Evolutionary conservation across 345 rosid genomes (phyloP).

Genomic region (Salix exigua): DNA sequence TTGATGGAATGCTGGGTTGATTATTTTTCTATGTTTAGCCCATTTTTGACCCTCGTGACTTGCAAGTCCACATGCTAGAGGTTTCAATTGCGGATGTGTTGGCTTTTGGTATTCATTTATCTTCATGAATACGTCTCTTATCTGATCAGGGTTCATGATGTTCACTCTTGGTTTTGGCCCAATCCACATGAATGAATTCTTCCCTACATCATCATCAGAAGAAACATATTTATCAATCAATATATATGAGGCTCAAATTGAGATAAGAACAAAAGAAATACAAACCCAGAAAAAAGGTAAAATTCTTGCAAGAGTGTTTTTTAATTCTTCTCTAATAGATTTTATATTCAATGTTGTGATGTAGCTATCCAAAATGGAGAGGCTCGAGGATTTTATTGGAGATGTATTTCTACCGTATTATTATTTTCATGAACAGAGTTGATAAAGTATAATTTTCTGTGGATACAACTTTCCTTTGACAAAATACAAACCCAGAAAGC

Average conservation of each 20-base stretch:
- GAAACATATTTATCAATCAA: not conserved
- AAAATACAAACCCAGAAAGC: too few species aligned
- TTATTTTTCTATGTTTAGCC: conserved; percentile 44
- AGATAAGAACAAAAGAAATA: too few species aligned
- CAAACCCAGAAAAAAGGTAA: not conserved
- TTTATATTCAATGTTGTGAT: too few species aligned
- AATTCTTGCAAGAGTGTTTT: too few species aligned
- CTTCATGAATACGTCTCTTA: conserved; percentile 33
- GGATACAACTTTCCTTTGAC: too few species aligned
- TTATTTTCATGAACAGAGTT: too few species aligned
- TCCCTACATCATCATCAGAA: conserved; percentile 28
- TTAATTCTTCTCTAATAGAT: too few species aligned
- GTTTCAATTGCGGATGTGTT: conserved; percentile 19
- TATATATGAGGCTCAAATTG: not conserved
- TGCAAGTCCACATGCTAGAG: conserved; percentile 32
- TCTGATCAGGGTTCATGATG: conserved; percentile 37
- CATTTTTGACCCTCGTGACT: conserved; percentile 40
- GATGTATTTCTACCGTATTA: too few species aligned
- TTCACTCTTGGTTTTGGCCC: conserved; percentile 40
- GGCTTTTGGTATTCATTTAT: conserved; percentile 30
- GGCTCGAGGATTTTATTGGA: too few species aligned
- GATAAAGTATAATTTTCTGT: too few species aligned
- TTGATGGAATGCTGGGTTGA: not conserved
- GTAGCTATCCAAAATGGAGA: too few species aligned
- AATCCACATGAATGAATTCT: conserved; percentile 25